Evolutionary conservation across 495 filamentous ascomycete genomes (phyloP), one percentile per base, ranked within the genome.

Genomic region (Penicillium soppii): DNA sequence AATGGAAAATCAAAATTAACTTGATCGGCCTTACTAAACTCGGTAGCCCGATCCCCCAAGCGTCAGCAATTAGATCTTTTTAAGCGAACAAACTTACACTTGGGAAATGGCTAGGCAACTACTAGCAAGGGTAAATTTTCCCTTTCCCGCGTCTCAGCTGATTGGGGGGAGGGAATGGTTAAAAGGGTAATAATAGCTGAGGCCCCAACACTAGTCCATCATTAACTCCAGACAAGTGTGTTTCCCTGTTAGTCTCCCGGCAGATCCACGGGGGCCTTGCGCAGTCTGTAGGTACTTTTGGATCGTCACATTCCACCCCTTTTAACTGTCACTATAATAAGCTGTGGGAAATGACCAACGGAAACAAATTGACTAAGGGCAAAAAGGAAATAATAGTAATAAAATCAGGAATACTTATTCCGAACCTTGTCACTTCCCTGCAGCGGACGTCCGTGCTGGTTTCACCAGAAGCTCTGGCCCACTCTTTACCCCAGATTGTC

Each of bases 401-500:
- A 13, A 32, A 35, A 52, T 19, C 13, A 52, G 49, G 43, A 45
- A 26, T 32, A 44, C 36, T 30, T 50, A 52, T 20, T 43, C 41
- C 55, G 41, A 61, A 54, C 50, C 54, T 44, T 43, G 62, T 60
- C 50, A 15, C 62, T 64, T 58, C 54, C 63, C 57, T 70, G 67
- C 65, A 68, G 63, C 61, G 55, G 59, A 60, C 64, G 67, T 72
- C 69, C 58, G 67, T 72, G 69, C 69, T 65, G 60, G 57, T 59
- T 22, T 54, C 46, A 61, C 49, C 48, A 62, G 53, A 62, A 56
- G 70, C 72, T 72, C 65, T 63, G 66, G 65, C 63, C 70, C 70
- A 74, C 70, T 70, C 19, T 47, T 47, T 70, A 68, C 70, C 70
- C 70, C 70, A 69, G 70, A 72, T 72, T 69, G 61, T 58, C 19